These are phyloP conservation scores for Metschnikowia corniflorae DNA, from an alignment of 805 yeast genomes.

Conservation along the genomic window DNA sequence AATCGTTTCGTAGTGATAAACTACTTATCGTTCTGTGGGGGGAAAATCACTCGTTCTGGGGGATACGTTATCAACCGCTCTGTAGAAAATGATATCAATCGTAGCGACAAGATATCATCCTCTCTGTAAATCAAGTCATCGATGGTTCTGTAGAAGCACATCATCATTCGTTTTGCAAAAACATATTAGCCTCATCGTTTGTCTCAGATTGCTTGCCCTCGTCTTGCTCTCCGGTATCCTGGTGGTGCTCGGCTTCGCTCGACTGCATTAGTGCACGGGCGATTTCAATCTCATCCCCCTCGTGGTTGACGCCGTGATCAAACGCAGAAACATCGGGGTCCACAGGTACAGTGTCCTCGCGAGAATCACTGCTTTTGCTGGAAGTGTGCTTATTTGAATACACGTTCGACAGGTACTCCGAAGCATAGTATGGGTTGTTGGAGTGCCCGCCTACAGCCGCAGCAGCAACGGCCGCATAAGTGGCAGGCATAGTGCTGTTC, in stretches of 20 bases:
- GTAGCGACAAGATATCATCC: too few relatives aligned
- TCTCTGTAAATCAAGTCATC: too few relatives aligned
- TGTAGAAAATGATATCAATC: too few relatives aligned
- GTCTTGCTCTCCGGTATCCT: neutral
- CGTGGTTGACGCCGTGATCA: constrained; percentile 19
- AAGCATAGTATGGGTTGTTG: constrained; percentile 16
- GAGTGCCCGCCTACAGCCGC: constrained; percentile 24
- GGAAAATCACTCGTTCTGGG: too few relatives aligned
- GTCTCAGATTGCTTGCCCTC: neutral
- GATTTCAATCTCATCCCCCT: constrained; percentile 58
- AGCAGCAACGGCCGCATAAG: constrained; percentile 36
- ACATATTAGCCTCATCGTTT: constrained; percentile 16
- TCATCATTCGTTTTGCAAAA: constrained; percentile 12
- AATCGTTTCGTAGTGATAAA: too few relatives aligned
- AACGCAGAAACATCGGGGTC: constrained; percentile 58
- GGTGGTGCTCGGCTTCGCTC: constrained; percentile 34
- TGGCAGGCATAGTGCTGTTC: constrained; percentile 15
- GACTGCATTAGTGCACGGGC: constrained; percentile 66
- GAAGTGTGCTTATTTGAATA: constrained; percentile 11
- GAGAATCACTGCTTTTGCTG: constrained; percentile 6
- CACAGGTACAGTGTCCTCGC: constrained; percentile 42
- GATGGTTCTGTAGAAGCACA: neutral
- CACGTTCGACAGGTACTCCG: constrained; percentile 11
- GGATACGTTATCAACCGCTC: too few relatives aligned
- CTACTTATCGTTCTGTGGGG: too few relatives aligned